Percentiles rank a stretch among this genome's conserved stretches.
Conservation (phyloP, 352 stramenopile species). For the Phytophthora syringae region DNA sequence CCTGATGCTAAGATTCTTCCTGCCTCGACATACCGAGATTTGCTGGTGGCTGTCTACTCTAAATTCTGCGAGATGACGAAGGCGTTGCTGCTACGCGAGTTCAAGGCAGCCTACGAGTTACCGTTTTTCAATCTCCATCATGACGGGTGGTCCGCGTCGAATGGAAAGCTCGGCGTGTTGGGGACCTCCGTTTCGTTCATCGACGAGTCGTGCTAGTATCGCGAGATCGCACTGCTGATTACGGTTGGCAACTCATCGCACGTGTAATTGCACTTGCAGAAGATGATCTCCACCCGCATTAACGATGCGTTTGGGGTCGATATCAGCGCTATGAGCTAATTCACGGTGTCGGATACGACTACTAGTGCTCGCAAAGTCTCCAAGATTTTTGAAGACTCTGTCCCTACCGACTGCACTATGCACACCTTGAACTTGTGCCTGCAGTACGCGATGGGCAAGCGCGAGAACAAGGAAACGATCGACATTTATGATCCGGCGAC, state of each 20-base stretch:
- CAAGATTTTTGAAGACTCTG: conserved; percentile 4
- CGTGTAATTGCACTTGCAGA: neutral
- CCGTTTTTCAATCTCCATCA: conserved; percentile 17
- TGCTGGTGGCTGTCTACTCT: neutral
- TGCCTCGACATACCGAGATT: conserved; percentile 3
- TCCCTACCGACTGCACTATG: conserved; percentile 4
- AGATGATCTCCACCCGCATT: conserved; percentile 3
- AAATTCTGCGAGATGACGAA: conserved; percentile 5
- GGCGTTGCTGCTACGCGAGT: neutral
- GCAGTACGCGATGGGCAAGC: conserved; percentile 1
- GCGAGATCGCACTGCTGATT: conserved; percentile 9
- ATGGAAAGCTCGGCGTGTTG: neutral
- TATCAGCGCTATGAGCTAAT: conserved; percentile 1
- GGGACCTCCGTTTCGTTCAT: conserved; percentile 12
- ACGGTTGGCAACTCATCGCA: conserved; percentile 9
- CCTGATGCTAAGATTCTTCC: neutral
- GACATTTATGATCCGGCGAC: conserved; percentile 1
- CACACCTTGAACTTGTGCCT: conserved; percentile 1
- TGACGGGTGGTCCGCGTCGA: conserved; percentile 2
- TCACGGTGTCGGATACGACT: conserved; percentile 2
- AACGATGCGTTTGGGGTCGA: neutral
- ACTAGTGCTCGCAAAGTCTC: neutral
- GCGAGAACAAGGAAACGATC: conserved; percentile 1
- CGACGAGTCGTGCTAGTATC: neutral
- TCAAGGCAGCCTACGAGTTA: neutral